These are phyloP conservation scores for Thuja plicata DNA, from an alignment of 83 land plant species.

Conservation along the genomic window DNA sequence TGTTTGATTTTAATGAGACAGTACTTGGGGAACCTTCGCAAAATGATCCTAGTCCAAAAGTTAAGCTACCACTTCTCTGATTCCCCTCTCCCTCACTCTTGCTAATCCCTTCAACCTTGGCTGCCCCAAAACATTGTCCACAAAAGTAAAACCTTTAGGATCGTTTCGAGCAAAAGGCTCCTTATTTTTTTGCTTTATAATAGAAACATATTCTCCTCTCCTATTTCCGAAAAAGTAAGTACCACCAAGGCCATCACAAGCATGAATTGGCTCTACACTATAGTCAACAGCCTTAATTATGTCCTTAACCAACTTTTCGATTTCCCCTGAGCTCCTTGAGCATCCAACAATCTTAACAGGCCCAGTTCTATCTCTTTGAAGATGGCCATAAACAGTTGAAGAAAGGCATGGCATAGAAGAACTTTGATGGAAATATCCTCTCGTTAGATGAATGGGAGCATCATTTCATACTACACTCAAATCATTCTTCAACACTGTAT, in stretches of 20 bases:
- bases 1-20: constrained; percentile 71
- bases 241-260: constrained; percentile 73
- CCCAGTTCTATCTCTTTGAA: constrained; percentile 46
- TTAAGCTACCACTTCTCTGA: constrained; percentile 86
- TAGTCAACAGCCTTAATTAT: constrained; percentile 44
- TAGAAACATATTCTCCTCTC: constrained; percentile 59
- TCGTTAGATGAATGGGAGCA: constrained; percentile 43
- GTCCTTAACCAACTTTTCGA: constrained; percentile 43
- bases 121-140: constrained; percentile 74
- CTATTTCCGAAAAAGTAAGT: constrained; percentile 64
- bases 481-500: constrained; percentile 54
- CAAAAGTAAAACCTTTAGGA: constrained; percentile 85
- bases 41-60: constrained; percentile 77
- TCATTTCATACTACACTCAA: constrained; percentile 54
- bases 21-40: constrained; percentile 87
- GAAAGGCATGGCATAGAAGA: constrained; percentile 77
- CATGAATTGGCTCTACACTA: constrained; percentile 67
- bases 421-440: constrained; percentile 56
- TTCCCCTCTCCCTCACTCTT: constrained; percentile 80
- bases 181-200: constrained; percentile 73
- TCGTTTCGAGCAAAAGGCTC: constrained; percentile 88
- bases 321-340: constrained; percentile 26
- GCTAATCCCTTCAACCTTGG: constrained; percentile 78
- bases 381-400: constrained; percentile 25
- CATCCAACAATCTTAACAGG: constrained; percentile 68